Base-by-base conservation (phyloP, 129 eudicot species). In the Flaveria bidentis region DNA sequence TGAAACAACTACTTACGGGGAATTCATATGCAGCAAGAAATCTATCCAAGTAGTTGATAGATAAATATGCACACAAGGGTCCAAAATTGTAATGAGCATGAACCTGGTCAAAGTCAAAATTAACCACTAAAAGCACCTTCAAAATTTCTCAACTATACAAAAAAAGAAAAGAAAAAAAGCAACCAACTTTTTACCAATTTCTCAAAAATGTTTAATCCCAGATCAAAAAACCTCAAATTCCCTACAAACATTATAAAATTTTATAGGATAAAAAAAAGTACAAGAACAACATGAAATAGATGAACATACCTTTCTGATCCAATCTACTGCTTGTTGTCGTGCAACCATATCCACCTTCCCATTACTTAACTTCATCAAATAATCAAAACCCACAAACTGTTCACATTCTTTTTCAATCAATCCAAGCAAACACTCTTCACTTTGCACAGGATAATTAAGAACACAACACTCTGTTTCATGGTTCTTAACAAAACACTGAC, bases 241-340 rank as follows among this genome's bases (percentile, higher is more conserved):
- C 36, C 36, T 14, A 58, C 2, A 68, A 26, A 12, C 64, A 9
- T 46, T 65, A 46, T 28, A 3, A 60, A 70, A 28, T 4, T n/a
- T 20, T 55, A 9, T 6, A 20, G 0, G 22, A 28, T 44, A 25
- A 62, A 41, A 56, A 26, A 4, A 13, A 30, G 36, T 4, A 5
- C 1, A 47, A 18, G 3, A 23, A 41, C 10, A 22, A 13, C 69
- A 22, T 25, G 58, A 67, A 44, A n/a, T 1, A 25, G 25, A 74
- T 67, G 61, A 60, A 77, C 85, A 18, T 50, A 90, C 96, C 96
- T 88, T 90, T 75, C 23, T 49, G 78, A 90, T 88, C 96, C 96
- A 90, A 73, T 82, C 81, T 82, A 88, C 74, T 62, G 88, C 93
- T 49, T 86, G 85, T 25, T 75, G 75, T 74, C 96, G 84, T 60